Conservation (phyloP, 116 monocot genomes). For the Zostera marina region DNA sequence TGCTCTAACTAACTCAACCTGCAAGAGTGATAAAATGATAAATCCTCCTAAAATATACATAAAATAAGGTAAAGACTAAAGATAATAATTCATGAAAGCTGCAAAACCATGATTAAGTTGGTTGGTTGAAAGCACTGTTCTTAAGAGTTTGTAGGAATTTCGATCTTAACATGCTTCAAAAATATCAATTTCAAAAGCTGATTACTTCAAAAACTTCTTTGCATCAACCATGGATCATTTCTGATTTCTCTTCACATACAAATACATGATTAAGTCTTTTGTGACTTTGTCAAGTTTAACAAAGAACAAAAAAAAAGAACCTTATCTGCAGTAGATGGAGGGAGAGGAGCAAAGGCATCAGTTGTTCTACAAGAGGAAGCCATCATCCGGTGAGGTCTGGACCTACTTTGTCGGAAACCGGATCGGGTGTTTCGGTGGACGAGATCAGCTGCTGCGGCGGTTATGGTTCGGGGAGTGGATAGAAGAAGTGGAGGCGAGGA, state of each 20-base stretch:
- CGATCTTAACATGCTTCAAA: not conserved
- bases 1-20: slow-evolving; percentile 57
- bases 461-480: not conserved
- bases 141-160: not conserved
- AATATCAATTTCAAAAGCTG: too few relatives aligned
- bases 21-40: not conserved
- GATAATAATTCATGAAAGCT: not conserved
- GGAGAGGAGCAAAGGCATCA: slow-evolving; percentile 8
- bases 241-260: not conserved
- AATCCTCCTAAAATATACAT: not conserved
- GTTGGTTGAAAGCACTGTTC: not conserved
- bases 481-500: not conserved
- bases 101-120: not conserved
- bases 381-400: not conserved
- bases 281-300: not conserved
- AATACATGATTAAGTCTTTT: not conserved
- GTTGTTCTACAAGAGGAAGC: slow-evolving; percentile 4
- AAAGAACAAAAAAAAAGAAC: not conserved
- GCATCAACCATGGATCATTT: not conserved
- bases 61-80: not conserved
- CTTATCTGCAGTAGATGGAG: slow-evolving; percentile 9
- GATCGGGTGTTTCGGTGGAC: not conserved
- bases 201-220: too few relatives aligned
- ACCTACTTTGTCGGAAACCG: not conserved
- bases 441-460: not conserved